Conservation (phyloP, 1,139 yeast species). For the Candida dubliniensis region DNA sequence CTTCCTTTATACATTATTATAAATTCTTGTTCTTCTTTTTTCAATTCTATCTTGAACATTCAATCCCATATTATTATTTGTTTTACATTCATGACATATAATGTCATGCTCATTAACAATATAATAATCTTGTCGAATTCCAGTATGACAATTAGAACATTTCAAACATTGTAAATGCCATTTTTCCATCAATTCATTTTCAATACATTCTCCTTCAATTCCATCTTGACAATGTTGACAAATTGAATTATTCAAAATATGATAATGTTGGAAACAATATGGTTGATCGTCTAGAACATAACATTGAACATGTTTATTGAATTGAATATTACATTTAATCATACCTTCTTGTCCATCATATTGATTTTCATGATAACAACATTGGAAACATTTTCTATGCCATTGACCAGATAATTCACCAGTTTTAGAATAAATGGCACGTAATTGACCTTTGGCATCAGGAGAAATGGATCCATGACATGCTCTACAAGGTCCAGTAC, state of each 20-base stretch:
- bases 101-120: conserved; percentile 47
- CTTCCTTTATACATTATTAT: conserved; percentile 2
- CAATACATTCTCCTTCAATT: conserved; percentile 90
- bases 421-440: conserved; percentile 69
- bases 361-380: conserved; percentile 40
- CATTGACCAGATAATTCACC: conserved; percentile 89
- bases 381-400: conserved; percentile 85
- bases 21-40: conserved; percentile 42
- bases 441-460: conserved; percentile 44
- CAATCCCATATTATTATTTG: conserved; percentile 38
- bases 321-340: conserved; percentile 44
- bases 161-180: conserved; percentile 66
- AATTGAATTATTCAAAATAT: conserved; percentile 67
- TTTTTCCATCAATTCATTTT: conserved; percentile 64
- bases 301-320: conserved; percentile 66
- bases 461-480: conserved; percentile 53
- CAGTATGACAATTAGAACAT: conserved; percentile 51
- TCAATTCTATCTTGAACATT: conserved; percentile 38
- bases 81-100: conserved; percentile 38
- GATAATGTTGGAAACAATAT: conserved; percentile 82
- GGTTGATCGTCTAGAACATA: conserved; percentile 80
- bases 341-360: not conserved
- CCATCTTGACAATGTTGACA: conserved; percentile 73
- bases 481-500: conserved; percentile 71
- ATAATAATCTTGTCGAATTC: conserved; percentile 57